Evolutionary conservation across 805 yeast species (phyloP).

Genomic region (Zygosaccharomyces rouxii): DNA sequence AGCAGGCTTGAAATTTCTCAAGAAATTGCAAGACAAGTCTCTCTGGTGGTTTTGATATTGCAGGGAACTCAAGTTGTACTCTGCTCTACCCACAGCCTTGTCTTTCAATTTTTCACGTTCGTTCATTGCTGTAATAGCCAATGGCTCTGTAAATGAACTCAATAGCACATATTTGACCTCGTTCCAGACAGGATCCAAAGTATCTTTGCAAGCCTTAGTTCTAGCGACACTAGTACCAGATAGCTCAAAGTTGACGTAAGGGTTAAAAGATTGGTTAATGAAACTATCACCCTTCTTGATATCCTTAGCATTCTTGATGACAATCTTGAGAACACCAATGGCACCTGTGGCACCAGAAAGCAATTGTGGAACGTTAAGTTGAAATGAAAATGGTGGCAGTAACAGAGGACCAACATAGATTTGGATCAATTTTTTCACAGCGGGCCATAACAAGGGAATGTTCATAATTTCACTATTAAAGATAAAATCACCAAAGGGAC

Average conservation of each 20-base stretch:
- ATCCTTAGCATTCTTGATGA: conserved; percentile 59
- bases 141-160: conserved; percentile 74
- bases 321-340: conserved; percentile 77
- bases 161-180: conserved; percentile 70
- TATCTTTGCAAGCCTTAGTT: conserved; percentile 64
- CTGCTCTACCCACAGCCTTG: conserved; percentile 70
- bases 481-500: conserved; percentile 67
- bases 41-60: conserved; percentile 48
- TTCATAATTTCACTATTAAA: conserved; percentile 85
- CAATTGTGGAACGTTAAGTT: conserved; percentile 86
- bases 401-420: conserved; percentile 87
- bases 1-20: conserved; percentile 78
- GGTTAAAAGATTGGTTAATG: conserved; percentile 79
- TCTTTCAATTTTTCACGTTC: conserved; percentile 72
- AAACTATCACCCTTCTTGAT: conserved; percentile 63
- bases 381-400: conserved; percentile 87
- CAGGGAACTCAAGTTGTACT: conserved; percentile 66
- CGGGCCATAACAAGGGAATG: conserved; percentile 80
- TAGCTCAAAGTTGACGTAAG: conserved; percentile 74
- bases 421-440: conserved; percentile 78
- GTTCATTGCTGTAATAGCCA: conserved; percentile 67
- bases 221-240: conserved; percentile 55
- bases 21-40: conserved; percentile 50
- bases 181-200: conserved; percentile 76
- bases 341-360: conserved; percentile 84